Conservation (phyloP, 331 rosid species). For the Dryas integrifolia region DNA sequence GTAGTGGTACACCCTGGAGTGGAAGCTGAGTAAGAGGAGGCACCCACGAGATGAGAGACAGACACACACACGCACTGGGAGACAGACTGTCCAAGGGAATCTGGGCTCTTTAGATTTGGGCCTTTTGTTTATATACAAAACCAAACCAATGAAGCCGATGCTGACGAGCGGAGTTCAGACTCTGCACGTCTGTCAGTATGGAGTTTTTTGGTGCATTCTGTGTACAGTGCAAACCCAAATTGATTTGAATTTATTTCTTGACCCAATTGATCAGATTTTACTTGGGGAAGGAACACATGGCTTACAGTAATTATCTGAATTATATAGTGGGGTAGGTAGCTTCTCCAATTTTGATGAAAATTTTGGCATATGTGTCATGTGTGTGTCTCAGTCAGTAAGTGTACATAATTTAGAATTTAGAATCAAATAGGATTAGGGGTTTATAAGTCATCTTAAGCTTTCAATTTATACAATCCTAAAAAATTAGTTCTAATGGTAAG, state of each 20-base stretch:
- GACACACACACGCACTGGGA: background rate
- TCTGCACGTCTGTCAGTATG: constrained; percentile 12
- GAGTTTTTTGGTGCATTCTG: background rate
- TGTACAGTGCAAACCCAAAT: too few relatives aligned
- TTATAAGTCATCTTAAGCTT: too few relatives aligned
- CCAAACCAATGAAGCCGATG: background rate
- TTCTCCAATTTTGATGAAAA: background rate
- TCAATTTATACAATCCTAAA: too few relatives aligned
- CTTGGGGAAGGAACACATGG: background rate
- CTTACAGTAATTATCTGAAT: background rate
- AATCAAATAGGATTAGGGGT: too few relatives aligned
- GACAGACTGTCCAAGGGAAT: constrained; percentile 42
- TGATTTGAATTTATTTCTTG: too few relatives aligned
- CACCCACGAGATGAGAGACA: constrained; percentile 23
- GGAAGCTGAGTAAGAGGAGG: background rate
- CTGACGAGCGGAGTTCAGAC: constrained; percentile 24
- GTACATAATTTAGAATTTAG: too few relatives aligned
- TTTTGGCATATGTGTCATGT: too few relatives aligned
- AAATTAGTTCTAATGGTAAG: too few relatives aligned
- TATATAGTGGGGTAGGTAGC: background rate
- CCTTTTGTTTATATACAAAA: background rate
- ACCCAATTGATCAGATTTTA: background rate
- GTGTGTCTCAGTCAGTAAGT: too few relatives aligned
- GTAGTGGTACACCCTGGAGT: background rate
- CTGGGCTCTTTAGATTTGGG: constrained; percentile 24